Base-by-base conservation (phyloP, 2,329 filamentous ascomycete genomes). In the Apiospora saccharicola region DNA sequence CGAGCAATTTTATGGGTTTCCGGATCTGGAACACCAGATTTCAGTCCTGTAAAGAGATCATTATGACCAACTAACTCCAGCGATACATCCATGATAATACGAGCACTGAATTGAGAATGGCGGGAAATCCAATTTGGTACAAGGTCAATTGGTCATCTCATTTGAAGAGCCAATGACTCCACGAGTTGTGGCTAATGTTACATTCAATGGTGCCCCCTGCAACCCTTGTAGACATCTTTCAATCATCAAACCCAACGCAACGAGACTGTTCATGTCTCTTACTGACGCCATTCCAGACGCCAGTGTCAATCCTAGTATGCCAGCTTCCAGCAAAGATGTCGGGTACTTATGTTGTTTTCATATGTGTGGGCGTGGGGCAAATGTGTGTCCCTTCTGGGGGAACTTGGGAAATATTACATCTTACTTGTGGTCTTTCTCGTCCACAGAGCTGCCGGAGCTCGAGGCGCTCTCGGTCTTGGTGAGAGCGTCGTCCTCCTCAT, bases 391-490 rank as follows among this genome's bases (percentile, higher is more conserved):
- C 57, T 64, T 64, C 57, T 64, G 57, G 57, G 57, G 57, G 57
- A 64, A 34, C 57, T 41, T 64, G 57, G 16, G 34, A 41, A 64
- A 67, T 70, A 72, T 41, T 73, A 73, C 72, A 72, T 61, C 68
- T 70, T 71, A 64, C 70, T 73, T 73, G 68, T 71, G 69, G 24
- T 80, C 72, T 77, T 83, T 82, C 72, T 89, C 88, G 75, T 89
- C 87, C 70, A 89, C 86, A 76, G 89, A 83, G 79, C 89, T 92
- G 78, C 87, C 88, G 76, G 83, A 85, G 78, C 86, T 90, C 81
- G 90, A 91, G 74, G 90, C 90, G 72, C 85, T 86, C 79, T 90
- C 88, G 46, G 85, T 87, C 85, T 89, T 89, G 78, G 82, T 85
- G 73, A 88, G 84, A 72, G 87, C 82, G 74, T 92, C 88, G 71